phyloP scores from a whole-genome alignment of 2,329 filamentous ascomycete genomes.

The Paecilomyces niveus region DNA sequence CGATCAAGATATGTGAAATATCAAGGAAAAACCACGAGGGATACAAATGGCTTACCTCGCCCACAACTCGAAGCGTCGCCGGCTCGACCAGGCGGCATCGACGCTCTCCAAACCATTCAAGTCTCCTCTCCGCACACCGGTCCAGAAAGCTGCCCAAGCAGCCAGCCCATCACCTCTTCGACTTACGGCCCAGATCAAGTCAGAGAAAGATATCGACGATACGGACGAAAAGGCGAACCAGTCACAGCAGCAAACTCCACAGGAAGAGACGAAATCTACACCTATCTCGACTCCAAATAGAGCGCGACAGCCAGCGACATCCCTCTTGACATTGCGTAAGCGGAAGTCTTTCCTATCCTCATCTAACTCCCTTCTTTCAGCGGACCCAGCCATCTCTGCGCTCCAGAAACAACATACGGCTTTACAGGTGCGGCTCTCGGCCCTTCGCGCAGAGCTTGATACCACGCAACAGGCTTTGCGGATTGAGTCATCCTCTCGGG shows the following conservation, averaged over 20 bases:
- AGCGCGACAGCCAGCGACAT: background rate
- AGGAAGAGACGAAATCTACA: background rate
- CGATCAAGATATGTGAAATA: background rate
- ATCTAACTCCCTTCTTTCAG: slow-evolving; percentile 2
- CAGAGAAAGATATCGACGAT: background rate
- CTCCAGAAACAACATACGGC: slow-evolving; percentile 29
- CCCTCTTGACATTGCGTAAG: background rate
- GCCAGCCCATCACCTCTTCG: background rate
- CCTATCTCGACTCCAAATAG: slow-evolving; percentile 6
- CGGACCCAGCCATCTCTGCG: slow-evolving; percentile 19
- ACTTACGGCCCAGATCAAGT: background rate
- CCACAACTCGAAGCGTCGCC: slow-evolving; percentile 53
- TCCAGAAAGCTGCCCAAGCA: slow-evolving; percentile 6
- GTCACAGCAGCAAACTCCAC: slow-evolving; percentile 2
- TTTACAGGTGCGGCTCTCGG: slow-evolving; percentile 24
- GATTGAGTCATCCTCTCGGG: slow-evolving; percentile 40
- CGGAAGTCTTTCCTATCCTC: slow-evolving; percentile 8
- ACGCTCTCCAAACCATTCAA: slow-evolving; percentile 64
- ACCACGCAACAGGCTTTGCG: slow-evolving; percentile 46
- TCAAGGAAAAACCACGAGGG: background rate
- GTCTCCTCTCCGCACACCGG: slow-evolving; percentile 54
- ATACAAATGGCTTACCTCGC: slow-evolving; percentile 11
- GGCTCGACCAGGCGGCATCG: slow-evolving; percentile 51
- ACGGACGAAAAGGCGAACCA: background rate
- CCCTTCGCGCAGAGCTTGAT: slow-evolving; percentile 40